A percentile compares a stretch with the other conserved stretches of the same genome.
Evolutionary conservation across 1,284 basidiomycete species (phyloP).

Genomic region (Anthracocystis walkeri): DNA sequence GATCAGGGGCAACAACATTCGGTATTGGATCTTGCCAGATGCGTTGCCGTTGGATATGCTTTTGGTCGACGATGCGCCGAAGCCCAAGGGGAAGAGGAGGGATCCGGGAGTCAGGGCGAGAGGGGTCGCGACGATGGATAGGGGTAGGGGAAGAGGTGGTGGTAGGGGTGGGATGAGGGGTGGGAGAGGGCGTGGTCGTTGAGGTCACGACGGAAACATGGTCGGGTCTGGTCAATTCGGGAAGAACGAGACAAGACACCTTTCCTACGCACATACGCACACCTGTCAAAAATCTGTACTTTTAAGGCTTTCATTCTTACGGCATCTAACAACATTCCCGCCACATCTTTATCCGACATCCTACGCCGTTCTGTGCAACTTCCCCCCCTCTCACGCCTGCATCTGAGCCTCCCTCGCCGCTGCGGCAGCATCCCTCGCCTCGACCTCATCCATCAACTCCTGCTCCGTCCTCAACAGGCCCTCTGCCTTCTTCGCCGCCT

Average conservation of each 20-base stretch:
- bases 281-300: conserved; percentile 20
- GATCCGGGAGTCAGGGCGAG: conserved; percentile 39
- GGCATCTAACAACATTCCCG: not conserved
- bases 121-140: conserved; percentile 49
- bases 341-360: not conserved
- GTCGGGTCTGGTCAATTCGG: too few relatives aligned
- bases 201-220: not conserved
- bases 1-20: conserved; percentile 72
- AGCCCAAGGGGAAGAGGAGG: conserved; percentile 78
- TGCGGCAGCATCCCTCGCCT: conserved; percentile 41
- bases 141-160: conserved; percentile 58
- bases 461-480: conserved; percentile 47
- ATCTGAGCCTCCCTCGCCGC: conserved; percentile 13
- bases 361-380: not conserved
- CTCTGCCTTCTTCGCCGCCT: conserved; percentile 49
- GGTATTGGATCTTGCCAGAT: conserved; percentile 95
- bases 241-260: too few relatives aligned
- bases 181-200: conserved; percentile 26
- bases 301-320: conserved; percentile 7
- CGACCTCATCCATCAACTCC: conserved; percentile 44
- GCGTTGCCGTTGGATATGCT: conserved; percentile 95
- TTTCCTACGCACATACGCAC: not conserved
- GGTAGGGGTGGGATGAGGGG: conserved; percentile 51
- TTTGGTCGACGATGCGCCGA: conserved; percentile 95
- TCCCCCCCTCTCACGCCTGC: not conserved